phyloP scores from a whole-genome alignment of 1,139 yeast genomes.

The Pichia sp. region DNA sequence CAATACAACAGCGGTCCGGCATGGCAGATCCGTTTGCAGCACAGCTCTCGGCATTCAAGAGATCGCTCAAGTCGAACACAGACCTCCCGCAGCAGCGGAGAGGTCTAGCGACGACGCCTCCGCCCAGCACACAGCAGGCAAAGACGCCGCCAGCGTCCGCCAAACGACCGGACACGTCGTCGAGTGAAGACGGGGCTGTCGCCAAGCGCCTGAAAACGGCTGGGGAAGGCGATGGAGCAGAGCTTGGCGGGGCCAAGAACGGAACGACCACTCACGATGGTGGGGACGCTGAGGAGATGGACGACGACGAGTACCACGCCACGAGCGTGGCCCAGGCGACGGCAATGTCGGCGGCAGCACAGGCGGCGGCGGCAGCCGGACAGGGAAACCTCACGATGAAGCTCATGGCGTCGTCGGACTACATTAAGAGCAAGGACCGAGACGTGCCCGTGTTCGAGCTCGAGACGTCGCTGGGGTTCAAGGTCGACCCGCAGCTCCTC shows the following conservation, averaged over 20 bases:
- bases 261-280: not conserved
- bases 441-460: conserved; percentile 65
- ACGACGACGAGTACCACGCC: not conserved
- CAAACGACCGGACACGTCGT: conserved; percentile 12
- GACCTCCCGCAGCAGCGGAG: conserved; percentile 12
- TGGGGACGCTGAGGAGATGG: not conserved
- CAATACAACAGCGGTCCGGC: conserved; percentile 1
- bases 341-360: conserved; percentile 10
- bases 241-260: not conserved
- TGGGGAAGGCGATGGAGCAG: not conserved
- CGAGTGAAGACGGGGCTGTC: not conserved
- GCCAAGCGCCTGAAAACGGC: not conserved
- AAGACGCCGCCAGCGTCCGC: not conserved
- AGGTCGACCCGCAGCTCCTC: conserved; percentile 48
- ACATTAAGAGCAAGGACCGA: conserved; percentile 63
- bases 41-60: conserved; percentile 58
- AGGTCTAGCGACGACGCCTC: conserved; percentile 13
- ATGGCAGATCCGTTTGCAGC: conserved; percentile 41
- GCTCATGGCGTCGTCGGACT: conserved; percentile 67
- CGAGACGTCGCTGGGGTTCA: conserved; percentile 47
- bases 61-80: conserved; percentile 39
- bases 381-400: conserved; percentile 28
- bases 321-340: conserved; percentile 1
- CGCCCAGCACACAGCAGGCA: not conserved
- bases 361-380: conserved; percentile 9